A percentile compares a stretch with the other conserved stretches of the same genome.
These are phyloP conservation scores for Letharia columbiana DNA, from an alignment of 495 filamentous ascomycete species.

Conservation along the genomic window DNA sequence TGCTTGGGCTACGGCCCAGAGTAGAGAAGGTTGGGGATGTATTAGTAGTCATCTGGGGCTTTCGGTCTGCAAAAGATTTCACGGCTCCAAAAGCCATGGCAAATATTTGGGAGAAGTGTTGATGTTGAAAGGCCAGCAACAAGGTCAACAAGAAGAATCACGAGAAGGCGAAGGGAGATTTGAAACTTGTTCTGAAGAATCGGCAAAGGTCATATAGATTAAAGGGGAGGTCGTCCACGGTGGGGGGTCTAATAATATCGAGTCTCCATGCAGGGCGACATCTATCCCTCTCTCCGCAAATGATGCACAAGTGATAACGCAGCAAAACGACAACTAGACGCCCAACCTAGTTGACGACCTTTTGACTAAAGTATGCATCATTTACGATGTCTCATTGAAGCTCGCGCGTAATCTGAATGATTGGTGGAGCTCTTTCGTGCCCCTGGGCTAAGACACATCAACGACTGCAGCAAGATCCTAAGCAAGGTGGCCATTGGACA, in stretches of 20 bases:
- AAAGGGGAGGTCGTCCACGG: neutral
- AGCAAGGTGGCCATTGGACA: neutral
- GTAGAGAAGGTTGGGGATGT: constrained; percentile 19
- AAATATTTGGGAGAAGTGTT: neutral
- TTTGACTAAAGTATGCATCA: neutral
- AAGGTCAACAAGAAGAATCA: constrained; percentile 7
- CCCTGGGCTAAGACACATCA: constrained; percentile 9
- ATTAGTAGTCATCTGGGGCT: constrained; percentile 15
- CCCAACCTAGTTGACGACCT: neutral
- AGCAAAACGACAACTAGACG: constrained; percentile 7
- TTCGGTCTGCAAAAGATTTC: neutral
- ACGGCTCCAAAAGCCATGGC: constrained; percentile 8
- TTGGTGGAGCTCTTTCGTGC: constrained; percentile 11
- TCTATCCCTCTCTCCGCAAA: neutral
- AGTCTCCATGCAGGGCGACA: neutral
- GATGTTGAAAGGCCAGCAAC: constrained; percentile 6
- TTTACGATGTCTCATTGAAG: neutral
- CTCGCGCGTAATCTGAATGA: constrained; percentile 19
- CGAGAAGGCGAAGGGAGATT: neutral
- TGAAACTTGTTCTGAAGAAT: constrained; percentile 2
- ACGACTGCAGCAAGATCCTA: neutral
- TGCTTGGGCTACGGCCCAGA: constrained; percentile 19
- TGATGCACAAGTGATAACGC: constrained; percentile 3
- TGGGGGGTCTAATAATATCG: constrained; percentile 11
- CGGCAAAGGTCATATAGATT: constrained; percentile 1